These are phyloP conservation scores for Maudiozyma saulgeensis DNA, from an alignment of 805 yeast genomes.

Conservation along the genomic window DNA sequence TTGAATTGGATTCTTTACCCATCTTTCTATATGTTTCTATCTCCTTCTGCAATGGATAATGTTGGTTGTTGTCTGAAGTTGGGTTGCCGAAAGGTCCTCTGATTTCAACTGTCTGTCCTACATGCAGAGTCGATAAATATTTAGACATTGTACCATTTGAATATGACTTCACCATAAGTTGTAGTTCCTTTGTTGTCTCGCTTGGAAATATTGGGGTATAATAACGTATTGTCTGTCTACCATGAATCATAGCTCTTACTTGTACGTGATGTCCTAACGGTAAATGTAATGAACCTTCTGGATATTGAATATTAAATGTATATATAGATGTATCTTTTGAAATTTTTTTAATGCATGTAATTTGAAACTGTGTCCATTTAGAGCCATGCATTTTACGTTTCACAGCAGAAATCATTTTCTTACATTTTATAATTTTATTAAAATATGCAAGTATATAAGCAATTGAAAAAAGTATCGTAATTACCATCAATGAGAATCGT, in stretches of 20 bases:
- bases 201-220: conserved; percentile 69
- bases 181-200: conserved; percentile 54
- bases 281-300: conserved; percentile 49
- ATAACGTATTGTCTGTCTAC: conserved; percentile 38
- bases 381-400: conserved; percentile 24
- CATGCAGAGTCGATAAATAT: conserved; percentile 49
- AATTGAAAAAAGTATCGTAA: background rate
- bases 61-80: conserved; percentile 29
- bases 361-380: conserved; percentile 52
- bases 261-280: conserved; percentile 72
- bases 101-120: conserved; percentile 59
- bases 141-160: conserved; percentile 59
- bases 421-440: background rate
- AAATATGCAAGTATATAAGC: background rate
- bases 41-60: background rate
- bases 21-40: background rate
- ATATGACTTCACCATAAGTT: conserved; percentile 67
- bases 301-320: conserved; percentile 53
- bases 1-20: background rate
- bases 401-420: background rate
- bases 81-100: conserved; percentile 75
- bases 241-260: conserved; percentile 35
- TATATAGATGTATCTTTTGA: conserved; percentile 63
- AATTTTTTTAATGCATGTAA: conserved; percentile 60
- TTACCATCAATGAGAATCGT: background rate